These are phyloP conservation scores for Prunus mira DNA, from an alignment of 306 rosid species.

Conservation along the genomic window DNA sequence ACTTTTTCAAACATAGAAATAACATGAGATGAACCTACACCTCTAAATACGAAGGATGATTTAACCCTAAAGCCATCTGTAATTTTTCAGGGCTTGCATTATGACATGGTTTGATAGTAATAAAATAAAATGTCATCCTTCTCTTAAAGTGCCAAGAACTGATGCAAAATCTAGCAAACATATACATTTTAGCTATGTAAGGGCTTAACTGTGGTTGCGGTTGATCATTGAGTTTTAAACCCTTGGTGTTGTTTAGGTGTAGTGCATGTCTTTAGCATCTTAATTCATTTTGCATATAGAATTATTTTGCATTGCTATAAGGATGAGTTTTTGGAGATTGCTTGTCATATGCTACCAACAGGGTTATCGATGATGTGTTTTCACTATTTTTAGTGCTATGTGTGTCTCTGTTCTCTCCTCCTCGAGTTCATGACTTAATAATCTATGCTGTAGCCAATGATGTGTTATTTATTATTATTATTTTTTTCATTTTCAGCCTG, in stretches of 20 bases:
- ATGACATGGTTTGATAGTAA: neutral
- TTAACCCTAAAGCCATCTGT: neutral
- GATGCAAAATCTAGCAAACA: neutral
- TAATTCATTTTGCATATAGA: neutral
- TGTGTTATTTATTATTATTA: neutral
- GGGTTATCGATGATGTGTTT: neutral
- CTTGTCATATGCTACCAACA: neutral
- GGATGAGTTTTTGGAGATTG: neutral
- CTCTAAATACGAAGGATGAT: neutral
- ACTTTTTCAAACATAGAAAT: neutral
- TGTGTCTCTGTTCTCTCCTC: neutral
- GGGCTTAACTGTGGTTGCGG: neutral
- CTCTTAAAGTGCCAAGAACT: neutral
- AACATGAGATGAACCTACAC: neutral
- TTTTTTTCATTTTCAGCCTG: conserved; percentile 63
- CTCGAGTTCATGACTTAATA: neutral
- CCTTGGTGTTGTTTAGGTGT: neutral
- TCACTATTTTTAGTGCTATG: neutral
- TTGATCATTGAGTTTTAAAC: neutral
- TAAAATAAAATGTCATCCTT: neutral
- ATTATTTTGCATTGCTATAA: neutral
- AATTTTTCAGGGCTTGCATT: neutral
- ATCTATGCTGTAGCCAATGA: conserved; percentile 1
- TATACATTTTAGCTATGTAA: neutral
- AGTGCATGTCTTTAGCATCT: neutral